A percentile compares a stretch with the other conserved stretches of the same genome.
phyloP scores from a whole-genome alignment of 1,139 yeast species.

The Protomyces inouyei region DNA sequence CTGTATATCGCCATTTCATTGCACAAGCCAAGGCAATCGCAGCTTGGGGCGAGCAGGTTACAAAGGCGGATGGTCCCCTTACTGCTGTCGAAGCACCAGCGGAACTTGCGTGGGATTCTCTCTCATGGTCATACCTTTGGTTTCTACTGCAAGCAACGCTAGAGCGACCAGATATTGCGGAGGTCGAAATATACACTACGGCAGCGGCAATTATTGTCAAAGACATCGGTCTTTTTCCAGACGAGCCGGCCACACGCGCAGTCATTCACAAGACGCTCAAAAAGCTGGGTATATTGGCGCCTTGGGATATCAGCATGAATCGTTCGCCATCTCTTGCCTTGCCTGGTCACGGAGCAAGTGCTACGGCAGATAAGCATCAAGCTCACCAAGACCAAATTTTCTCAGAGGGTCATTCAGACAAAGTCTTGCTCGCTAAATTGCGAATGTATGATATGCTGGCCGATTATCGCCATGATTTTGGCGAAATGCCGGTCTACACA shows the following conservation, averaged over 20 bases:
- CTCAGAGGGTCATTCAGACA: not conserved
- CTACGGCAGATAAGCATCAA: constrained; percentile 5
- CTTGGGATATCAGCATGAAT: constrained; percentile 19
- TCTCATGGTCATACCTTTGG: not conserved
- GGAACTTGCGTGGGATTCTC: not conserved
- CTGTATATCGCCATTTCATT: constrained; percentile 2
- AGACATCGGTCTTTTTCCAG: constrained; percentile 9
- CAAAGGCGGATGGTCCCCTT: not conserved
- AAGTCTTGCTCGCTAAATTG: not conserved
- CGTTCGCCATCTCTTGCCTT: constrained; percentile 8
- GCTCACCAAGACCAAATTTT: not conserved
- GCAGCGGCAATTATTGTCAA: constrained; percentile 5
- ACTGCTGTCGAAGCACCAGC: not conserved
- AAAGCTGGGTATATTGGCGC: constrained; percentile 18
- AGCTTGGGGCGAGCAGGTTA: not conserved
- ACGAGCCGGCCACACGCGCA: not conserved
- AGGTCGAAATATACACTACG: constrained; percentile 16
- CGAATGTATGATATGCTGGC: constrained; percentile 26
- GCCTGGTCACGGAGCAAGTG: constrained; percentile 12
- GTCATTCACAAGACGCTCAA: constrained; percentile 10
- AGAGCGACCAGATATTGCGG: constrained; percentile 10
- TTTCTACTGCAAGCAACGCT: constrained; percentile 15
- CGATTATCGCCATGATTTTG: constrained; percentile 33
- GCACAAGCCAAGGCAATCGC: constrained; percentile 4
- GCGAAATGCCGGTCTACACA: constrained; percentile 61